Evolutionary conservation across 192 early-diverging fungal species (phyloP).

Genomic region (Entomortierella chlamydospora): DNA sequence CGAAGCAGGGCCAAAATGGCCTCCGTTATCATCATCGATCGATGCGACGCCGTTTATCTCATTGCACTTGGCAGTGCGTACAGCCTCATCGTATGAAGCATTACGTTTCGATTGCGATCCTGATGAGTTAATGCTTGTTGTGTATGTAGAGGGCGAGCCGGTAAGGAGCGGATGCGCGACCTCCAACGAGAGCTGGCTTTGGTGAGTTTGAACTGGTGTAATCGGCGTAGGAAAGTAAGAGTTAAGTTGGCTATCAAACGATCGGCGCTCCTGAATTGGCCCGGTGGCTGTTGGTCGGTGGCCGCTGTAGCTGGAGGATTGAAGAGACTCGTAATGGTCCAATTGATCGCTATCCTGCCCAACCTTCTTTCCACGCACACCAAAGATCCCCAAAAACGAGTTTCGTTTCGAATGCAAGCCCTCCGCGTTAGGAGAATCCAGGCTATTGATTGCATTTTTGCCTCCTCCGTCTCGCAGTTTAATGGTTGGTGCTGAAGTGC

Average conservation of each 20-base stretch:
- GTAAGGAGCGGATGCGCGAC: not conserved
- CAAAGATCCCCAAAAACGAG: constrained; percentile 41
- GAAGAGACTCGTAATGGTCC: constrained; percentile 24
- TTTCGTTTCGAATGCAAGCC: constrained; percentile 17
- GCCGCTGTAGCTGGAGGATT: constrained; percentile 16
- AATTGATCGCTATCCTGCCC: constrained; percentile 9
- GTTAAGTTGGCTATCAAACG: constrained; percentile 29
- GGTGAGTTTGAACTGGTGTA: constrained; percentile 1
- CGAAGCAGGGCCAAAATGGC: constrained; percentile 3
- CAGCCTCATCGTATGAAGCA: constrained; percentile 9
- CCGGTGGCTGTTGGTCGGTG: constrained; percentile 6
- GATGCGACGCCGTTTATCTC: not conserved
- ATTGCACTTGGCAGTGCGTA: not conserved
- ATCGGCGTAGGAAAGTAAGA: constrained; percentile 4
- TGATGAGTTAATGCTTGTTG: not conserved
- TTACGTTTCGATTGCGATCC: not conserved
- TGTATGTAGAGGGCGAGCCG: not conserved
- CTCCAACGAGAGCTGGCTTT: not conserved
- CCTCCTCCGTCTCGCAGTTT: not conserved
- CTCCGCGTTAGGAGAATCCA: not conserved
- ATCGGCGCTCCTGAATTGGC: constrained; percentile 21
- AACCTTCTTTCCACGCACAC: constrained; percentile 25
- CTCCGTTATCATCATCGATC: constrained; percentile 24
- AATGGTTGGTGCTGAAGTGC: not conserved
- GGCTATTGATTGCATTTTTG: not conserved